Percentiles rank a stretch among this genome's conserved stretches.
phyloP scores from a whole-genome alignment of 2,329 filamentous ascomycete genomes.

The Colletotrichum navitas region DNA sequence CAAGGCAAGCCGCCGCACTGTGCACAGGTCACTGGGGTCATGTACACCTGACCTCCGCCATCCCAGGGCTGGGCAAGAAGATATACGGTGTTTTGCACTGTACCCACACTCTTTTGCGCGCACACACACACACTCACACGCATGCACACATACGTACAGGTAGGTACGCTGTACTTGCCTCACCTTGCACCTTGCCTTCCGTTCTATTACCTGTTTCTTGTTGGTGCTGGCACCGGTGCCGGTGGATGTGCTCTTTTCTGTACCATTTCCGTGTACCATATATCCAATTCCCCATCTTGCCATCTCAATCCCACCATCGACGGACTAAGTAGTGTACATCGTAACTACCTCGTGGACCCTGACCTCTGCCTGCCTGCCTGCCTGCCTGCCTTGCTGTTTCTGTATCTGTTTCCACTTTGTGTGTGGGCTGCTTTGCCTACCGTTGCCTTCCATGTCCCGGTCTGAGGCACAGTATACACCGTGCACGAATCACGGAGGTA shows the following conservation, averaged over 20 bases:
- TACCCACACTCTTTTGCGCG: background rate
- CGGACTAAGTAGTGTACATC: background rate
- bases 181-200: background rate
- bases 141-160: too few relatives aligned
- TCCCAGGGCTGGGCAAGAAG: background rate
- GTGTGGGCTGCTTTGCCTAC: slow-evolving; percentile 1
- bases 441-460: slow-evolving; percentile 4
- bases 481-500: background rate
- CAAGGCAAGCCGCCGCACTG: slow-evolving; percentile 19
- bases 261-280: too few relatives aligned
- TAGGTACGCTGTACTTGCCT: background rate
- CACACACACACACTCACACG: too few relatives aligned
- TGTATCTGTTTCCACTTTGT: slow-evolving; percentile 17
- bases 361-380: slow-evolving; percentile 11
- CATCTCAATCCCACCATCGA: background rate
- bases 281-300: background rate
- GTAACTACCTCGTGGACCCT: background rate
- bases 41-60: slow-evolving; percentile 23
- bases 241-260: background rate
- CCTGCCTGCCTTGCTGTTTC: slow-evolving; percentile 15
- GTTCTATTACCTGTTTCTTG: background rate
- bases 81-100: background rate
- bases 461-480: slow-evolving; percentile 4
- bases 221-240: background rate
- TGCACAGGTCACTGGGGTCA: slow-evolving; percentile 7